Base-by-base conservation (phyloP, 371 early-diverging fungal genomes). In the Aphelidium insulamus region DNA sequence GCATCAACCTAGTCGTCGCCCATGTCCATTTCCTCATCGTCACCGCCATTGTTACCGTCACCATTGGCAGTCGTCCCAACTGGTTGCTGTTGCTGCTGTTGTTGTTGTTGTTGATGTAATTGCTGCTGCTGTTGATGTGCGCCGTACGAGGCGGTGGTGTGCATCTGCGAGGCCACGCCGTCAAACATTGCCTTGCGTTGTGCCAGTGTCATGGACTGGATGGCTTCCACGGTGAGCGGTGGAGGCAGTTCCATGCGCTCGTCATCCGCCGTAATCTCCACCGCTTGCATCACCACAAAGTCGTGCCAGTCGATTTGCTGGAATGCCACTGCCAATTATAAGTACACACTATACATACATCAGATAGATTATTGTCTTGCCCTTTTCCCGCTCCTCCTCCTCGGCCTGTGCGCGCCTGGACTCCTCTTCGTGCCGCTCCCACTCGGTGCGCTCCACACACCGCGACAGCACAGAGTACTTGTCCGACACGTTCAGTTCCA, bases 251-350 rank as follows among this genome's bases (percentile, higher is more conserved):
- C 76, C 7, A 60, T 44, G 7, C 54, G 49, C 30, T 74, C 76
- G 44, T 90, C 94, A 1, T 67, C 68, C 26, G 79, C 79, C 8
- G 77, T 73, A 52, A 91, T 86, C 50, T 88, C 86, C n/a, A 94
- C 72, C 6, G 97, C 83, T 27, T 88, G 83, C 0, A 87, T 90
- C 11, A 95, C 71, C 1, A 83, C 82, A 60, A 95, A 95, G 42
- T 91, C 90, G 48, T 91, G 86, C 97, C 97, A 95, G 33, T 95
- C 92, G 44, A 95, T 83, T 10, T 73, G 59, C 21, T 77, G 70
- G 52, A 75, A 87, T 6, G 82, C 87, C 32, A 70, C 80, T 79
- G 52, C 19, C 8, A 16, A 32, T 8, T 33, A 28, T 24, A 5
- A 24, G 15, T 6, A 10, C 2, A 28, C 25, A 28, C 17, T 30